These are phyloP conservation scores for Backusella morwellensis DNA, from an alignment of 192 early-diverging fungal species.

Conservation along the genomic window DNA sequence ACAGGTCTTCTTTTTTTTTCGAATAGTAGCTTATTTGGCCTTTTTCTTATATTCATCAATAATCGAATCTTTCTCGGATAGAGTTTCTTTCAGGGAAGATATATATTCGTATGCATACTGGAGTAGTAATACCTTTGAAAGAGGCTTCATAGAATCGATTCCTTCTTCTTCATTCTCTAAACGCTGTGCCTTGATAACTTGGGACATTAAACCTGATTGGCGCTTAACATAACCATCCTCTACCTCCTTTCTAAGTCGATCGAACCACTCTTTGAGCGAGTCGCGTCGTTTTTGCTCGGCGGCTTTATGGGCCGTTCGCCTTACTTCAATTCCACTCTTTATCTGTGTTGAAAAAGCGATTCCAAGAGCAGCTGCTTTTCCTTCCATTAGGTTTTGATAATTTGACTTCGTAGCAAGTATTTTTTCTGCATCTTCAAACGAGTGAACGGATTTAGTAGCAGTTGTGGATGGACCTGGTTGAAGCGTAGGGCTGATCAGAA, in stretches of 20 bases:
- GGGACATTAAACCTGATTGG: constrained; percentile 13
- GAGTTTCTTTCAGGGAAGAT: constrained; percentile 14
- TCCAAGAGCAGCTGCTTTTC: constrained; percentile 77
- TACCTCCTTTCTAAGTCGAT: constrained; percentile 66
- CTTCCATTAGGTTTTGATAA: constrained; percentile 87
- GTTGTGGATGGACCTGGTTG: constrained; percentile 31
- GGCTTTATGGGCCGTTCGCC: constrained; percentile 90
- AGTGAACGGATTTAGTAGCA: background rate
- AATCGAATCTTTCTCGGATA: constrained; percentile 19
- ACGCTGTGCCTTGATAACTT: constrained; percentile 22
- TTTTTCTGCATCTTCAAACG: constrained; percentile 30
- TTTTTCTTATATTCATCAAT: constrained; percentile 16
- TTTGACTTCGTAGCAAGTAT: constrained; percentile 58
- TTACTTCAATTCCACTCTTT: constrained; percentile 73
- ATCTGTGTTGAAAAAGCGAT: constrained; percentile 74
- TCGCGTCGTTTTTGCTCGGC: constrained; percentile 97
- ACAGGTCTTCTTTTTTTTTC: background rate
- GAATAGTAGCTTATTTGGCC: background rate
- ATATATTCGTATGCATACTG: constrained; percentile 39
- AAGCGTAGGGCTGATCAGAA: constrained; percentile 45
- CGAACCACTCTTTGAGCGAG: constrained; percentile 88
- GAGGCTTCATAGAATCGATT: constrained; percentile 19
- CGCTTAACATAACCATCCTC: constrained; percentile 51
- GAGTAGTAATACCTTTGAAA: constrained; percentile 33
- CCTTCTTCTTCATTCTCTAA: constrained; percentile 12